Conservation (phyloP, 208 protist species). For the Acanthamoeba culbertsoni region DNA sequence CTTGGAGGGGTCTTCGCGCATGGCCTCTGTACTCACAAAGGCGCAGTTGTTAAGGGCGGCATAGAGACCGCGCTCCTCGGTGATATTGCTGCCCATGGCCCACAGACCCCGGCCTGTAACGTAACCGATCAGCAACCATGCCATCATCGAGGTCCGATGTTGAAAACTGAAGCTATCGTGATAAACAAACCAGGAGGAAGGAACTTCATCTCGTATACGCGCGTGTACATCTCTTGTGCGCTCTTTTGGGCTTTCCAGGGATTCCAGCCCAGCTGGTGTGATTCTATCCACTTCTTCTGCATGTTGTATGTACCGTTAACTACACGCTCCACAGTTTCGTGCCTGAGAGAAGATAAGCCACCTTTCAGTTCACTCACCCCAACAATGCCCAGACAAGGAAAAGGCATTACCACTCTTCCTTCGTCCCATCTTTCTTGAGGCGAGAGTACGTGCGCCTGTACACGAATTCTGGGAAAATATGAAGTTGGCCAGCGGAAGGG, state of each 20-base stretch:
- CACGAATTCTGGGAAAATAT: slow-evolving; percentile 79
- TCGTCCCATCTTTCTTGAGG: slow-evolving; percentile 69
- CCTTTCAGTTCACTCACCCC: background rate
- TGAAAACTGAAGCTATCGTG: too few species aligned
- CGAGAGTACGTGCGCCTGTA: slow-evolving; percentile 86
- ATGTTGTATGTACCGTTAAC: slow-evolving; percentile 87
- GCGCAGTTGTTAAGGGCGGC: slow-evolving; percentile 88
- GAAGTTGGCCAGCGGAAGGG: slow-evolving; percentile 70
- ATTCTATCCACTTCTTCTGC: slow-evolving; percentile 81
- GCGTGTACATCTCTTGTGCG: slow-evolving; percentile 83
- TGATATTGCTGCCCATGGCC: slow-evolving; percentile 85
- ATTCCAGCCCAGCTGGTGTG: slow-evolving; percentile 70
- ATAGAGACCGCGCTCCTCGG: slow-evolving; percentile 80
- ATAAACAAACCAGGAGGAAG: slow-evolving; percentile 80
- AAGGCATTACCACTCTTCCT: slow-evolving; percentile 82
- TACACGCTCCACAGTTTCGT: slow-evolving; percentile 86
- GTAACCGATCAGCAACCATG: too few species aligned
- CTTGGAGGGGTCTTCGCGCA: slow-evolving; percentile 63
- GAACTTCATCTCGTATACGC: slow-evolving; percentile 88
- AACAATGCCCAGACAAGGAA: background rate
- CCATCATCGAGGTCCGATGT: too few species aligned
- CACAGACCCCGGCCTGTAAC: slow-evolving; percentile 80
- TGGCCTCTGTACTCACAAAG: slow-evolving; percentile 72
- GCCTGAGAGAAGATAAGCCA: background rate
- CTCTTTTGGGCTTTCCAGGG: slow-evolving; percentile 48